A percentile compares a stretch with the other conserved stretches of the same genome.
These are phyloP conservation scores for Monosporascus sp. DNA, from an alignment of 2,329 filamentous ascomycete genomes.

Conservation along the genomic window DNA sequence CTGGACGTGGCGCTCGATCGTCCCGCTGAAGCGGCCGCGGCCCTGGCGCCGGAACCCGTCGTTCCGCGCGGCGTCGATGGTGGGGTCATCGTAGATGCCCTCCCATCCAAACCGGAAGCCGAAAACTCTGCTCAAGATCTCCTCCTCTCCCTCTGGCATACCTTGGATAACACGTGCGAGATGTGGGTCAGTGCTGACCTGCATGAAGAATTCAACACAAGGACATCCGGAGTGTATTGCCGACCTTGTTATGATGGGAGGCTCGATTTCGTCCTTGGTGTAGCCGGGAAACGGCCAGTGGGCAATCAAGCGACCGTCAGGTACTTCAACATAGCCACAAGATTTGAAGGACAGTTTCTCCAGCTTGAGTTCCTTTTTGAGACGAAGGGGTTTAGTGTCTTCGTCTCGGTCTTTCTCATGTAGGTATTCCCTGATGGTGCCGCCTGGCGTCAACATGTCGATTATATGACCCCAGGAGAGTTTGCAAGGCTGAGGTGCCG, in stretches of 20 bases:
- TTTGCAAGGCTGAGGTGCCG: slow-evolving; percentile 17
- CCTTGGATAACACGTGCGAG: slow-evolving; percentile 29
- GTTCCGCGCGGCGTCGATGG: slow-evolving; percentile 26
- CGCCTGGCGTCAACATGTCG: slow-evolving; percentile 35
- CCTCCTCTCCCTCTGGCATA: slow-evolving; percentile 24
- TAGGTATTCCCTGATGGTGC: slow-evolving; percentile 24
- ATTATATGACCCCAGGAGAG: slow-evolving; percentile 38
- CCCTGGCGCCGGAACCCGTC: slow-evolving; percentile 34
- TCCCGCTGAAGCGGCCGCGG: slow-evolving; percentile 35
- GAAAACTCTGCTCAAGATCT: slow-evolving; percentile 25
- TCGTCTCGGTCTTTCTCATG: not conserved
- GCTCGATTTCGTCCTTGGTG: slow-evolving; percentile 4
- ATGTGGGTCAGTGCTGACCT: slow-evolving; percentile 30
- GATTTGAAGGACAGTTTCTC: slow-evolving; percentile 48
- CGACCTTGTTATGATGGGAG: no score
- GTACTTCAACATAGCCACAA: slow-evolving; percentile 53
- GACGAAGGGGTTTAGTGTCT: not conserved
- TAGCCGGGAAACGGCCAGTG: slow-evolving; percentile 11
- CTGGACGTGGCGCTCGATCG: slow-evolving; percentile 12
- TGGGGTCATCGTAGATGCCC: slow-evolving; percentile 25
- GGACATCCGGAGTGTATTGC: not conserved
- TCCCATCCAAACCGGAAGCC: slow-evolving; percentile 34
- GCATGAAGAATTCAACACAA: slow-evolving; percentile 25
- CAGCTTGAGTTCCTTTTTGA: slow-evolving; percentile 18
- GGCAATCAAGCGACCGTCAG: slow-evolving; percentile 23